Evolutionary conservation across 805 yeast species (phyloP).

Genomic region (Helenozyma rhizophorensis): DNA sequence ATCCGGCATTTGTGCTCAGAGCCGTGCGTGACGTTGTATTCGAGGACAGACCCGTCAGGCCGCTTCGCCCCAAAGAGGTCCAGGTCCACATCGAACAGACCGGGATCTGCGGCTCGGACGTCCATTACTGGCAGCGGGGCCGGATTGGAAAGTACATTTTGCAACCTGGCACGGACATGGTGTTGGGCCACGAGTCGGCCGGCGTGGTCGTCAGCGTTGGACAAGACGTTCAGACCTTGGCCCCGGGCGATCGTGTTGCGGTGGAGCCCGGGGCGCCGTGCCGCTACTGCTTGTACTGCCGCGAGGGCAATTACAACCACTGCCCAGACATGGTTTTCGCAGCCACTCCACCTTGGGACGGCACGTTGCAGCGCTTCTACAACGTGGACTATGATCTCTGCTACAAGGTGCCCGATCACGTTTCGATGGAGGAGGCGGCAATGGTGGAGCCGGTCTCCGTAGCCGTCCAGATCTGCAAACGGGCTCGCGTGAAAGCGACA

Average conservation of each 20-base stretch:
- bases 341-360: constrained; percentile 35
- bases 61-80: background rate
- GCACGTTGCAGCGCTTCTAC: constrained; percentile 36
- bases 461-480: constrained; percentile 40
- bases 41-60: background rate
- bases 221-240: constrained; percentile 38
- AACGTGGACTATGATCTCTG: constrained; percentile 28
- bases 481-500: no score
- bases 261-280: constrained; percentile 46
- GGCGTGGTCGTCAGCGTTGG: constrained; percentile 49
- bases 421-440: constrained; percentile 52
- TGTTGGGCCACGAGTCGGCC: constrained; percentile 40
- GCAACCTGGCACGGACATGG: constrained; percentile 14
- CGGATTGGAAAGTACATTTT: constrained; percentile 33
- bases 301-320: constrained; percentile 37
- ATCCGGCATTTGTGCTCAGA: no score
- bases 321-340: constrained; percentile 21
- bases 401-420: constrained; percentile 34
- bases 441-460: constrained; percentile 53
- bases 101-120: constrained; percentile 1
- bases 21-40: constrained; percentile 1
- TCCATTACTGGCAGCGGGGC: constrained; percentile 14
- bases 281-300: constrained; percentile 43
- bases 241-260: constrained; percentile 46
- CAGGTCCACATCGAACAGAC: background rate